phyloP scores from a whole-genome alignment of 192 early-diverging fungal species.

The Haplosporangium gracile region DNA sequence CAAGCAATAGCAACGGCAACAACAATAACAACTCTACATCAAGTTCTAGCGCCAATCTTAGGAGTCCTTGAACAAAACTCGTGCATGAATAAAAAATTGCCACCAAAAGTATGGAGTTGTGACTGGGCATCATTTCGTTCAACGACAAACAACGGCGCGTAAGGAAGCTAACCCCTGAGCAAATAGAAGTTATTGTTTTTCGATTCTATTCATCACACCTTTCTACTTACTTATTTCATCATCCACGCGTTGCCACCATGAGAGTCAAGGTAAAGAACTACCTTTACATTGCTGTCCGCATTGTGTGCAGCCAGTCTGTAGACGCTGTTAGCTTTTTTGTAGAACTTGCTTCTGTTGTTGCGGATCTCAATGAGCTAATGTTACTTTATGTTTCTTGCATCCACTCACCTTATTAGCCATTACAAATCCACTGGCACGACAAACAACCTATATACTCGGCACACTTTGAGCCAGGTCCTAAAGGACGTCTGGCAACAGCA shows the following conservation, averaged over 20 bases:
- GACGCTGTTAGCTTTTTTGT: background rate
- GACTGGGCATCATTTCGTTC: background rate
- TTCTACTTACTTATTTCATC: background rate
- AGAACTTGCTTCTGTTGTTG: background rate
- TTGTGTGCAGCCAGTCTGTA: background rate
- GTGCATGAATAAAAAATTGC: conserved; percentile 17
- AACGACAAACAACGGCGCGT: conserved; percentile 10
- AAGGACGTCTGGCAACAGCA: conserved; percentile 85
- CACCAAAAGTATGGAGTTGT: conserved; percentile 3
- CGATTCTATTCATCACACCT: conserved; percentile 3
- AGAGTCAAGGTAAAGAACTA: conserved; percentile 23
- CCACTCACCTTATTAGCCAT: conserved; percentile 57
- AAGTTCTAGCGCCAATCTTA: conserved; percentile 11
- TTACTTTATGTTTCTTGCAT: background rate
- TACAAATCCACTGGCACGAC: conserved; percentile 97
- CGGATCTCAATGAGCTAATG: background rate
- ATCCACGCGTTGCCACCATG: conserved; percentile 18
- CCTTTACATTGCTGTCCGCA: no score
- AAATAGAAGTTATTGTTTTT: conserved; percentile 4
- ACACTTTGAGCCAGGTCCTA: conserved; percentile 80
- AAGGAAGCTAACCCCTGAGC: background rate
- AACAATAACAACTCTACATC: conserved; percentile 5
- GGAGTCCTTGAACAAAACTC: conserved; percentile 9
- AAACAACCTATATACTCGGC: conserved; percentile 90
- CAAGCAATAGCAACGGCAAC: conserved; percentile 17